Conservation (phyloP, 768 basidiomycete species). For the Rhizopogon vinicolor region DNA sequence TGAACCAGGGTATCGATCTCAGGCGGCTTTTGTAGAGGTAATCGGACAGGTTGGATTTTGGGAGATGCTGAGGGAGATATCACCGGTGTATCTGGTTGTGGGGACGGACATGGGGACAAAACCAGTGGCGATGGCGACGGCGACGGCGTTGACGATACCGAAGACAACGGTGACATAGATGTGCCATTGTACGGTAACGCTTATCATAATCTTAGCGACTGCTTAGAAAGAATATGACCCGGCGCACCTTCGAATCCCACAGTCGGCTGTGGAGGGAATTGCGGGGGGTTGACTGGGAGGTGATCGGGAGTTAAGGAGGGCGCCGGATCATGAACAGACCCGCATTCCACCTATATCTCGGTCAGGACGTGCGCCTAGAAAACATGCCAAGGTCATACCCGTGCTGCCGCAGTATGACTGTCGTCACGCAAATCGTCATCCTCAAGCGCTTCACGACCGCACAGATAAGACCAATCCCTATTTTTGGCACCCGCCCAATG, state of each 20-base stretch:
- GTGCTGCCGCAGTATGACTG: background rate
- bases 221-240: background rate
- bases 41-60: background rate
- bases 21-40: conserved; percentile 24
- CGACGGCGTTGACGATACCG: no score
- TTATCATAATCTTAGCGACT: background rate
- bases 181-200: background rate
- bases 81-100: background rate
- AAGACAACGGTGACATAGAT: no score
- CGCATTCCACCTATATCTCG: background rate
- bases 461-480: background rate
- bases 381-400: background rate
- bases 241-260: background rate
- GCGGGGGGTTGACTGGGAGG: background rate
- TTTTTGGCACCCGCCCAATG: background rate
- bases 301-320: background rate
- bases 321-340: no score
- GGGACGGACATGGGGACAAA: background rate
- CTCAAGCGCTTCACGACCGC: background rate
- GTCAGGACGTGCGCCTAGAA: background rate
- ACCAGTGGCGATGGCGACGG: no score
- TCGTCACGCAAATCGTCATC: background rate
- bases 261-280: background rate
- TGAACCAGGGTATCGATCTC: conserved; percentile 41
- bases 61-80: background rate